Evolutionary conservation across 1,139 yeast genomes (phyloP).

Genomic region (Magnusiomyces fungicola): DNA sequence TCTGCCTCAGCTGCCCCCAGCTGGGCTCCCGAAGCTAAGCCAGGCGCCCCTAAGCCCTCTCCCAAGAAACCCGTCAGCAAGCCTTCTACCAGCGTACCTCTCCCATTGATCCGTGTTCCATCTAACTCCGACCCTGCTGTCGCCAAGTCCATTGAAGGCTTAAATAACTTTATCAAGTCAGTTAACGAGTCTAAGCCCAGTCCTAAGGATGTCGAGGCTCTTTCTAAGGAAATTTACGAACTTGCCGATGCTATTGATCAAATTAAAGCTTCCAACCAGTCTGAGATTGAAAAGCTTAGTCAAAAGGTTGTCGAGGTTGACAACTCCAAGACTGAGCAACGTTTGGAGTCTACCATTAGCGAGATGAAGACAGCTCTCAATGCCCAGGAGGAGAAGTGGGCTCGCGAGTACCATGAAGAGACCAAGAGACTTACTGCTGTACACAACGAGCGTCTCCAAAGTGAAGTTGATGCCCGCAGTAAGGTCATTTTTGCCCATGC

Average conservation of each 20-base stretch:
- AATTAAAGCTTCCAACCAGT: constrained; percentile 21
- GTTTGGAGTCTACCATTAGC: constrained; percentile 23
- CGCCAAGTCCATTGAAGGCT: constrained; percentile 40
- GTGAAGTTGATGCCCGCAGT: constrained; percentile 65
- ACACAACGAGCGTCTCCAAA: constrained; percentile 50
- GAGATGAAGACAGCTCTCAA: constrained; percentile 37
- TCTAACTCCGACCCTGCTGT: constrained; percentile 42
- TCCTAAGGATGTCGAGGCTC: constrained; percentile 26
- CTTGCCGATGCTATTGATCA: constrained; percentile 27
- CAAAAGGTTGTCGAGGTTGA: constrained; percentile 19
- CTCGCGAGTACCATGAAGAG: constrained; percentile 52
- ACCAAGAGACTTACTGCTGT: constrained; percentile 57
- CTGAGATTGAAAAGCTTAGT: constrained; percentile 24
- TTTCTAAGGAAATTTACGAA: constrained; percentile 25
- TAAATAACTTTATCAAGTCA: constrained; percentile 47
- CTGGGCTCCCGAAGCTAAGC: constrained; percentile 15
- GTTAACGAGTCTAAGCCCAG: constrained; percentile 39
- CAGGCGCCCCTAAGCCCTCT: neutral
- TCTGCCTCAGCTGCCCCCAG: constrained; percentile 15
- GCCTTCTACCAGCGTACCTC: neutral
- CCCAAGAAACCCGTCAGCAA: neutral
- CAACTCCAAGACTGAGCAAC: constrained; percentile 24
- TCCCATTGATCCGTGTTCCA: constrained; percentile 27
- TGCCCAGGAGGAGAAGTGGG: constrained; percentile 46
- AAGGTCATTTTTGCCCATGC: constrained; percentile 67